A percentile compares a stretch with the other conserved stretches of the same genome.
Conservation (phyloP, 495 filamentous ascomycete genomes). For the Jackrogersella multiformis region DNA sequence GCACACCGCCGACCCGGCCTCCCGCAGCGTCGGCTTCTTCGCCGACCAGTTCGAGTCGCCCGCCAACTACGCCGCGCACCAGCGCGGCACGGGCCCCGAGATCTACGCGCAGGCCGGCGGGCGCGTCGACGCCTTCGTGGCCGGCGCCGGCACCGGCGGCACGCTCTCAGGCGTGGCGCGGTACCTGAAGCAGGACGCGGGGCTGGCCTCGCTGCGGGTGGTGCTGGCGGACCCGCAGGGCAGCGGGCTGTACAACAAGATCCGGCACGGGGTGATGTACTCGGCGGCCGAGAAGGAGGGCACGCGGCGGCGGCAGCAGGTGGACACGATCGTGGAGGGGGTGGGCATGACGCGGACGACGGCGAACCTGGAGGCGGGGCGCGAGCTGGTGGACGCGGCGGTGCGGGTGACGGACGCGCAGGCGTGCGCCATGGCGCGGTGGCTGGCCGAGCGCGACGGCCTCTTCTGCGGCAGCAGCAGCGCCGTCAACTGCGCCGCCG, state of each 20-base stretch:
- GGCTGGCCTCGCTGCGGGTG: slow-evolving; percentile 63
- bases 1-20: slow-evolving; percentile 63
- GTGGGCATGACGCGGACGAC: slow-evolving; percentile 95
- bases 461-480: slow-evolving; percentile 94
- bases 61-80: slow-evolving; percentile 88
- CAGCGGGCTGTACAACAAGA: slow-evolving; percentile 88
- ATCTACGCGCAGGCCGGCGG: slow-evolving; percentile 82
- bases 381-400: slow-evolving; percentile 86
- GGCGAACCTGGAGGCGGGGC: slow-evolving; percentile 87
- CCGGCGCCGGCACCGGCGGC: slow-evolving; percentile 95
- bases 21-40: slow-evolving; percentile 77
- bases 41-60: slow-evolving; percentile 95
- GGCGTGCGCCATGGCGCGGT: slow-evolving; percentile 90
- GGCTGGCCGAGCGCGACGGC: slow-evolving; percentile 95
- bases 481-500: slow-evolving; percentile 95
- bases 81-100: slow-evolving; percentile 85
- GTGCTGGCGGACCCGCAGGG: slow-evolving; percentile 95
- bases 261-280: slow-evolving; percentile 97
- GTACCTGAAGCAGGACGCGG: slow-evolving; percentile 73
- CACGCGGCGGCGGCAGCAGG: slow-evolving; percentile 84
- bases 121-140: slow-evolving; percentile 85
- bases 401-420: slow-evolving; percentile 91
- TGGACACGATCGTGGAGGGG: slow-evolving; percentile 96
- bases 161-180: slow-evolving; percentile 88
- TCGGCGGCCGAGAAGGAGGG: slow-evolving; percentile 86